Evolutionary conservation across 352 stramenopile genomes (phyloP).

Genomic region (Pythium graminicola): DNA sequence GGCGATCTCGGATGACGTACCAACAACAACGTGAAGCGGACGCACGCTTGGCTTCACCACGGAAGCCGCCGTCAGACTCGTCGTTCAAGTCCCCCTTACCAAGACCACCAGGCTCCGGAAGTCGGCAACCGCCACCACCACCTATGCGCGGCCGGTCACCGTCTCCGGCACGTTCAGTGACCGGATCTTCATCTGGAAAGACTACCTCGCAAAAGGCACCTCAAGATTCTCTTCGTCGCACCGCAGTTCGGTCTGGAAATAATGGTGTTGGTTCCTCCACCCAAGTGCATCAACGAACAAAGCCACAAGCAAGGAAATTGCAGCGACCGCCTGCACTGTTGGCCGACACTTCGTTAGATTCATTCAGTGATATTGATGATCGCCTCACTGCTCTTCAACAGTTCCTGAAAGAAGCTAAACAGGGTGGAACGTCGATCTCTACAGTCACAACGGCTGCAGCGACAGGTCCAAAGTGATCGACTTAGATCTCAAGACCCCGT

Average conservation of each 20-base stretch:
- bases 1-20: constrained; percentile 29
- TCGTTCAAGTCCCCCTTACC: constrained; percentile 11
- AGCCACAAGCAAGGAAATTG: constrained; percentile 1
- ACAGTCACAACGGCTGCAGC: constrained; percentile 4
- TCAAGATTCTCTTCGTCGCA: not conserved
- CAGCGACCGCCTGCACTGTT: constrained; percentile 28
- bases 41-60: constrained; percentile 51
- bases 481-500: no score
- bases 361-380: constrained; percentile 84
- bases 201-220: not conserved
- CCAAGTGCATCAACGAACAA: not conserved
- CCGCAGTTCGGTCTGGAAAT: not conserved
- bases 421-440: constrained; percentile 22
- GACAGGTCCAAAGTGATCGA: not conserved
- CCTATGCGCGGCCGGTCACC: constrained; percentile 20
- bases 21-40: constrained; percentile 50
- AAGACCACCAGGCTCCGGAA: constrained; percentile 21
- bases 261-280: not conserved
- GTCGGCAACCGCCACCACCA: constrained; percentile 23
- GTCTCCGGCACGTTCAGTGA: constrained; percentile 16
- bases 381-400: constrained; percentile 71
- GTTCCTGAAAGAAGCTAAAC: constrained; percentile 77
- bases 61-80: constrained; percentile 8
- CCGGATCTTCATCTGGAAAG: constrained; percentile 2
- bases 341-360: constrained; percentile 58